These are phyloP conservation scores for Nitzschia sp. DNA, from an alignment of 108 stramenopile species.

Conservation along the genomic window DNA sequence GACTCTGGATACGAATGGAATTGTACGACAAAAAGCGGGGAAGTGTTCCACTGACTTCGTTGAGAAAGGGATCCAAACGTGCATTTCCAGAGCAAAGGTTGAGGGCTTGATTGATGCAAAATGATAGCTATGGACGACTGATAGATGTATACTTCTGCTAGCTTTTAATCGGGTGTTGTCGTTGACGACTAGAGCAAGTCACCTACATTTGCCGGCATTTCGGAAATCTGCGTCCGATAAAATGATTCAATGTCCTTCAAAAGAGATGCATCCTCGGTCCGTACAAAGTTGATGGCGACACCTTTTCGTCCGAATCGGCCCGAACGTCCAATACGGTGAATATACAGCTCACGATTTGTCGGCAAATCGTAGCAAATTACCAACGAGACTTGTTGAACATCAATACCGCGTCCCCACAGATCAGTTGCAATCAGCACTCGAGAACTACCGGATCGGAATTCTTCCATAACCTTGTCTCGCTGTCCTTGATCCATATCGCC, in stretches of 20 bases:
- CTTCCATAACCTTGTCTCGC: slow-evolving; percentile 96
- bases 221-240: slow-evolving; percentile 95
- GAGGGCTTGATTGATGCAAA: neutral
- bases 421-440: slow-evolving; percentile 98
- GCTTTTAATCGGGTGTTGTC: neutral
- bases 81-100: slow-evolving; percentile 9
- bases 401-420: slow-evolving; percentile 98
- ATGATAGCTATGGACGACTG: neutral
- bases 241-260: slow-evolving; percentile 97
- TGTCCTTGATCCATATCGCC: slow-evolving; percentile 96
- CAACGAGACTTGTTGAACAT: slow-evolving; percentile 98
- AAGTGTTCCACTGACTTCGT: slow-evolving; percentile 33
- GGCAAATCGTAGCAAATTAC: slow-evolving; percentile 99
- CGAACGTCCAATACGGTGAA: slow-evolving; percentile 97
- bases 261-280: slow-evolving; percentile 87
- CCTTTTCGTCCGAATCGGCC: slow-evolving; percentile 99
- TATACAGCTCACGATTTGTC: slow-evolving; percentile 95
- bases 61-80: slow-evolving; percentile 6
- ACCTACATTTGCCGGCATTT: slow-evolving; percentile 95
- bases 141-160: neutral
- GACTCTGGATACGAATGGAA: slow-evolving; percentile 52
- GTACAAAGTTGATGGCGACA: slow-evolving; percentile 99
- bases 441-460: slow-evolving; percentile 94
- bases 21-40: slow-evolving; percentile 42
- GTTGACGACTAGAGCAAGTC: slow-evolving; percentile 69